Evolutionary conservation across 768 basidiomycete species (phyloP).

Genomic region (Panaeolus cyanescens): DNA sequence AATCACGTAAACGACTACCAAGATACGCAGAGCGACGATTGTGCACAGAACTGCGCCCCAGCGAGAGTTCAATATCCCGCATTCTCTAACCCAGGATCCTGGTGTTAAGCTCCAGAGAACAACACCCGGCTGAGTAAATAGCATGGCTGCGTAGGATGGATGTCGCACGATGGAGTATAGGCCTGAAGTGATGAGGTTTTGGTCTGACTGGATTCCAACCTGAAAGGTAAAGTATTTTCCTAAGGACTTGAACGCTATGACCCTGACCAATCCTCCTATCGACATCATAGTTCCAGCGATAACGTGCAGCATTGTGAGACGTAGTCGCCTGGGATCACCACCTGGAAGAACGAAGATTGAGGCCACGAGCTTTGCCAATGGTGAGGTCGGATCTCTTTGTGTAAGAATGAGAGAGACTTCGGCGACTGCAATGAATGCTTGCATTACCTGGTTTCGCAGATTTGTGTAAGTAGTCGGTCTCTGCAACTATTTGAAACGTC

Average conservation of each 20-base stretch:
- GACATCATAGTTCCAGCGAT: not conserved
- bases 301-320: not conserved
- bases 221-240: not conserved
- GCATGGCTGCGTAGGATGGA: constrained; percentile 1
- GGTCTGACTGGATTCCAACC: constrained; percentile 3
- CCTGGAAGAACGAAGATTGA: not conserved
- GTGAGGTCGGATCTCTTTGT: not conserved
- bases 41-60: constrained; percentile 26
- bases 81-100: constrained; percentile 1
- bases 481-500: too few relatives aligned
- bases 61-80: constrained; percentile 23
- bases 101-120: not conserved
- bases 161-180: not conserved
- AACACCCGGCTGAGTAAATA: not conserved
- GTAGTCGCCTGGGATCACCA: not conserved
- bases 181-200: not conserved
- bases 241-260: not conserved
- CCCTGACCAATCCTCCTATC: not conserved
- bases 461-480: not conserved
- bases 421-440: not conserved
- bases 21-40: constrained; percentile 18
- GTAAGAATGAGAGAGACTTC: not conserved
- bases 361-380: not conserved
- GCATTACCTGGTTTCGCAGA: not conserved
- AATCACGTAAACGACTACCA: constrained; percentile 23